A percentile compares a stretch with the other conserved stretches of the same genome.
Conservation (phyloP, 208 protist species). For the Leishmania lainsoni region DNA sequence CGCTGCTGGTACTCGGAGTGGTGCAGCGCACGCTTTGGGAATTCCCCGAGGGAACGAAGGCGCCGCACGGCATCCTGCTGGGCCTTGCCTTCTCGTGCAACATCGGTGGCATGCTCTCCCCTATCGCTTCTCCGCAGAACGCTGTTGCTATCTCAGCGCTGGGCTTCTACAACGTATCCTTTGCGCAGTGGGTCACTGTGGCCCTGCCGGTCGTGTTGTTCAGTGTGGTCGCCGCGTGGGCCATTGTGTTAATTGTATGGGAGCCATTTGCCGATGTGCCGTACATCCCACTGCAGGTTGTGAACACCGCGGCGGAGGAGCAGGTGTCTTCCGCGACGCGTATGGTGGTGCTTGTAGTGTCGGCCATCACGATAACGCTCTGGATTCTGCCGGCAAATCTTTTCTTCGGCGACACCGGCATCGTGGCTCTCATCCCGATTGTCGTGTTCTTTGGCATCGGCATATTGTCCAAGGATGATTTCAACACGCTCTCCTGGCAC, state of each 20-base stretch:
- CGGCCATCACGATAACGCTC: slow-evolving; percentile 76
- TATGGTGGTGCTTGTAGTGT: slow-evolving; percentile 72
- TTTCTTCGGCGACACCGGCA: slow-evolving; percentile 92
- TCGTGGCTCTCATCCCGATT: slow-evolving; percentile 92
- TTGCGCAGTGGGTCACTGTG: slow-evolving; percentile 82
- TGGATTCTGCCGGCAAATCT: slow-evolving; percentile 83
- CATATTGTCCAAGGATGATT: slow-evolving; percentile 91
- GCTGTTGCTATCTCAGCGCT: slow-evolving; percentile 88
- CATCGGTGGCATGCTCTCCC: slow-evolving; percentile 95
- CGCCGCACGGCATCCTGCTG: slow-evolving; percentile 87
- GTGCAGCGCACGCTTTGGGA: slow-evolving; percentile 88
- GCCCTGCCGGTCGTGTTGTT: slow-evolving; percentile 82
- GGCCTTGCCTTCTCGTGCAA: slow-evolving; percentile 94
- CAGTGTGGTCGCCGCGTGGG: slow-evolving; percentile 70
- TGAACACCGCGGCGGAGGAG: slow-evolving; percentile 57
- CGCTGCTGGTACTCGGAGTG: slow-evolving; percentile 88
- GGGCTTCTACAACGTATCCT: slow-evolving; percentile 79
- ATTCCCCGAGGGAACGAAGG: slow-evolving; percentile 81
- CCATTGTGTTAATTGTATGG: slow-evolving; percentile 82
- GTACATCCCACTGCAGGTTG: slow-evolving; percentile 87
- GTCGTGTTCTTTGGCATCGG: slow-evolving; percentile 93
- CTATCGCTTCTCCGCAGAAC: slow-evolving; percentile 95
- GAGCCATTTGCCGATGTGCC: slow-evolving; percentile 85
- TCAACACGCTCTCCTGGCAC: slow-evolving; percentile 93
- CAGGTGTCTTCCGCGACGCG: slow-evolving; percentile 56